Percentiles rank a stretch among this genome's conserved stretches.
These are phyloP conservation scores for Heterobasidion occidentale DNA, from an alignment of 1,284 basidiomycete species.

Conservation along the genomic window DNA sequence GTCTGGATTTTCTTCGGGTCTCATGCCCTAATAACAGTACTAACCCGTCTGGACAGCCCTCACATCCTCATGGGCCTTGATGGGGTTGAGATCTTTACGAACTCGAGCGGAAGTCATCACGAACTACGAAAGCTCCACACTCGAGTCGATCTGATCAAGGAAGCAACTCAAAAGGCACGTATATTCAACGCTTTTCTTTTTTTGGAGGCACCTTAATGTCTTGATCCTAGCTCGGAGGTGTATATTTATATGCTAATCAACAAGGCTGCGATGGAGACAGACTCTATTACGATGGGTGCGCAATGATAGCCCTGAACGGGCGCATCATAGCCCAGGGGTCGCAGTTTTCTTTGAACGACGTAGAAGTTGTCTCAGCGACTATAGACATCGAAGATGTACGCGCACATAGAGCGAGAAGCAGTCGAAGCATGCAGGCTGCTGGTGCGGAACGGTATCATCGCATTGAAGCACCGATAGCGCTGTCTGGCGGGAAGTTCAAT, in stretches of 20 bases:
- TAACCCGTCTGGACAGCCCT: slow-evolving; percentile 46
- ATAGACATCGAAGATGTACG: slow-evolving; percentile 94
- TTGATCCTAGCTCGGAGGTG: slow-evolving; percentile 72
- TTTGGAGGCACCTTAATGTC: background rate
- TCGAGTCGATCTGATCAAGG: slow-evolving; percentile 92
- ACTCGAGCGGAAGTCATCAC: slow-evolving; percentile 96
- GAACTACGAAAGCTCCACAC: slow-evolving; percentile 92
- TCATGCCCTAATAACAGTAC: slow-evolving; percentile 3
- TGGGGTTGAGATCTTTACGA: slow-evolving; percentile 98
- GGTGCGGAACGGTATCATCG: slow-evolving; percentile 66
- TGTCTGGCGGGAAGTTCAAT: slow-evolving; percentile 70
- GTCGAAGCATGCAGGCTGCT: slow-evolving; percentile 88
- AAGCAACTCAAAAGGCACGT: slow-evolving; percentile 87
- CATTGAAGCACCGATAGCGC: slow-evolving; percentile 69
- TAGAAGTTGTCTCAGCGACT: slow-evolving; percentile 93
- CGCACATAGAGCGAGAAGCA: slow-evolving; percentile 75
- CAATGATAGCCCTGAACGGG: slow-evolving; percentile 94
- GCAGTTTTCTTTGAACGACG: slow-evolving; percentile 93
- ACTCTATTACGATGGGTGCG: slow-evolving; percentile 96
- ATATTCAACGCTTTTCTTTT: background rate
- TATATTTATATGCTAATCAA: slow-evolving; percentile 98
- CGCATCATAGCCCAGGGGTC: slow-evolving; percentile 89
- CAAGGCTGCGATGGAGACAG: slow-evolving; percentile 98
- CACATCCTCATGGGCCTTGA: slow-evolving; percentile 97
- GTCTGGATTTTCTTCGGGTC: slow-evolving; percentile 31